phyloP scores from a whole-genome alignment of 306 rosid species.

The Fagus crenata region DNA sequence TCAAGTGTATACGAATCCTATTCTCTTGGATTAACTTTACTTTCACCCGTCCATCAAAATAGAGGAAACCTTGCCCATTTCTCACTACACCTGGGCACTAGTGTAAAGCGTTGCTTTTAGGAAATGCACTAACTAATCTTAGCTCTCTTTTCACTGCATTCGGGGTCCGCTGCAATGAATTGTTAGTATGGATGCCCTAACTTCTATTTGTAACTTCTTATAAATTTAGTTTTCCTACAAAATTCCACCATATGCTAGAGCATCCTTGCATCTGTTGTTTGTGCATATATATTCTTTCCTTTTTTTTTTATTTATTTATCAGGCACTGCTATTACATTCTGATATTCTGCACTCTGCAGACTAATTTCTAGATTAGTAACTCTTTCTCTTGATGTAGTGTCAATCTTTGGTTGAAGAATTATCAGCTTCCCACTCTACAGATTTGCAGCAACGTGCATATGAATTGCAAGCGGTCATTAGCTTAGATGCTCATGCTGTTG shows the following conservation, averaged over 20 bases:
- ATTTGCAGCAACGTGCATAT: slow-evolving; percentile 92
- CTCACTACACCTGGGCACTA: no score
- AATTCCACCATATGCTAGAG: slow-evolving; percentile 1
- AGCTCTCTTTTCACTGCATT: no score
- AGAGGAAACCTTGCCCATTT: no score
- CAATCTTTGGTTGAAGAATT: slow-evolving; percentile 78
- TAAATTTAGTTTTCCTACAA: slow-evolving; percentile 8
- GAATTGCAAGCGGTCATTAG: slow-evolving; percentile 71
- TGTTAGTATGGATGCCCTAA: no score
- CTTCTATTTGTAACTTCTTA: not conserved
- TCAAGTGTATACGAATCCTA: no score
- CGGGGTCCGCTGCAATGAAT: no score
- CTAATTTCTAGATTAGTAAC: slow-evolving; percentile 11
- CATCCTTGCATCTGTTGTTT: slow-evolving; percentile 3
- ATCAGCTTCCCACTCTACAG: slow-evolving; percentile 84
- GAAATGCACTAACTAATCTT: no score
- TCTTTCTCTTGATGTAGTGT: slow-evolving; percentile 48
- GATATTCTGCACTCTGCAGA: slow-evolving; percentile 21
- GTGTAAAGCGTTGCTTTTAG: no score
- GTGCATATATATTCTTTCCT: not conserved
- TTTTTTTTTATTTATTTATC: not conserved
- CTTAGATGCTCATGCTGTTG: slow-evolving; percentile 57
- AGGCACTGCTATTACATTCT: slow-evolving; percentile 6
- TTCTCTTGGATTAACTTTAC: no score
- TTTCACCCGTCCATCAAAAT: no score